Base-by-base conservation (phyloP, 495 filamentous ascomycete species). In the Sporormia fimetaria region DNA sequence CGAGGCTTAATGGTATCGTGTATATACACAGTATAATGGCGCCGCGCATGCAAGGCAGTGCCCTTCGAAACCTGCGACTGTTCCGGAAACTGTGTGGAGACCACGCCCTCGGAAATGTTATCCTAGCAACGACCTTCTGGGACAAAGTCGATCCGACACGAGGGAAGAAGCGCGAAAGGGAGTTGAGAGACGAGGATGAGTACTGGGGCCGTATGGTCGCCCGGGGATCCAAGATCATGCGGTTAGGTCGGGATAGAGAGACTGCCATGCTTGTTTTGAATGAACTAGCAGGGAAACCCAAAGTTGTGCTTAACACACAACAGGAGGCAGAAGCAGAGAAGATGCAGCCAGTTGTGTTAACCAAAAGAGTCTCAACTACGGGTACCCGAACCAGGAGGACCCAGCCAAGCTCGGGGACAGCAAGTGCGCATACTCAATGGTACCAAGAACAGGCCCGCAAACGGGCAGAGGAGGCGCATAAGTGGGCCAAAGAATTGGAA, bases 161-260 rank as follows among this genome's bases (percentile, higher is more conserved):
- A 2, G 34, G 33, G 17, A 24, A 39, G 16, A 10, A 12, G 17
- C 21, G 42, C 8, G 42, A 46, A 18, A 32, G 8, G 4, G 34
- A 37, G 12, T 16, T 46, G 10, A 42, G 38, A 23, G 29, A 58
- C 2, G 52, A 59, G 14, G 1, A 24, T 10, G 14, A 3, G 1
- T 65, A 49, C 26, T 67, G 62, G 63, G 51, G 60, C 8, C 30
- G 35, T 10, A 38, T 46, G 24, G 20, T 39, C 6, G 16, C 23
- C 8, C 11, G 12, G 3, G 42, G 42, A 3, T 39, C 34, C 9
- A 46, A 29, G 16, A 23, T 39, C 4, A 18, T 37, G 23, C 14
- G 34, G 9, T 21, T 38, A 16, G 11, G 18, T 6, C 21, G 33
- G 12, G 26, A 16, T n/a, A 17, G 14, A 17, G 16, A 1, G 24